Evolutionary conservation across 202 grass and related monocot species (phyloP).

Genomic region (Schoenoplectus triqueter): DNA sequence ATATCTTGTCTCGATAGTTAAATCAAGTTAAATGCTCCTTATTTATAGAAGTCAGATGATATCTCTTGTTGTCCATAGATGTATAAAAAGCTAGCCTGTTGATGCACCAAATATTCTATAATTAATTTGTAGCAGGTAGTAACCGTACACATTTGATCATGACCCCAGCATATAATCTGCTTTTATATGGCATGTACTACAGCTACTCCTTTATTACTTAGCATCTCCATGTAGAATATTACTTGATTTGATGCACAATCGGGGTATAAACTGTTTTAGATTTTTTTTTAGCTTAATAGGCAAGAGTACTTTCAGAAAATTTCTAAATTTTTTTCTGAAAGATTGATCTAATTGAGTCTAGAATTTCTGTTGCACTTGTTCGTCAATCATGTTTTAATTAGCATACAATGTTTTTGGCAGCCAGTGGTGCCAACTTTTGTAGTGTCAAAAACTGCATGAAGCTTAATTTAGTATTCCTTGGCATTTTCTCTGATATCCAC

Average conservation of each 20-base stretch:
- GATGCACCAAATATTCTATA: conserved; percentile 27
- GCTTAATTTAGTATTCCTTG: neutral
- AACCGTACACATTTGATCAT: neutral
- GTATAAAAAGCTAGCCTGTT: neutral
- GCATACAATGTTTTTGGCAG: neutral
- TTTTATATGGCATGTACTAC: neutral
- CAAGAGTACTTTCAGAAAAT: neutral
- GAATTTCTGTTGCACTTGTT: neutral
- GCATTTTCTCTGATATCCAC: neutral
- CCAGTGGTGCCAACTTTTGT: neutral
- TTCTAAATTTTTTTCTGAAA: neutral
- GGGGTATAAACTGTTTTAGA: too few species aligned
- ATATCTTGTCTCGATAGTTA: neutral
- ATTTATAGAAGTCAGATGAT: conserved; percentile 26
- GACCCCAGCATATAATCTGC: neutral
- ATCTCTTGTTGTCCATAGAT: neutral
- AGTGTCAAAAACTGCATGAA: neutral
- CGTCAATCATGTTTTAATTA: neutral
- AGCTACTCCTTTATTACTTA: neutral
- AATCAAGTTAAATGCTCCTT: neutral
- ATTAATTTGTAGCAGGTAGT: neutral
- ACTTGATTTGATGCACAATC: neutral
- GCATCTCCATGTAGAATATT: neutral
- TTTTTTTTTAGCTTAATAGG: too few species aligned
- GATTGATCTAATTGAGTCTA: neutral